These are phyloP conservation scores for Rhodomyrtus tomentosa DNA, from an alignment of 345 rosid species.

Conservation along the genomic window DNA sequence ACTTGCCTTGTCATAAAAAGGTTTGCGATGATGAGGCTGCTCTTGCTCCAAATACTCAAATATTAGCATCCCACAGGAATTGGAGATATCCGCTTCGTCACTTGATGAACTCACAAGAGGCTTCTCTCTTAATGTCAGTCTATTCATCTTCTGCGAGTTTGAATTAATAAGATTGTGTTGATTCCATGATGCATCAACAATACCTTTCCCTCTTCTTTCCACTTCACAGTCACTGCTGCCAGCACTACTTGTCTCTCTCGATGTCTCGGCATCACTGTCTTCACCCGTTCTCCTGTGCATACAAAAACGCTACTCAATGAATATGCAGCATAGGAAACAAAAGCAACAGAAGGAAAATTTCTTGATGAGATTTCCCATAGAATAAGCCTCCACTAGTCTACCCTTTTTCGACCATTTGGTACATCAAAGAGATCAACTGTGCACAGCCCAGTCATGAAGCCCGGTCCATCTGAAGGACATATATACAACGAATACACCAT, in stretches of 20 bases:
- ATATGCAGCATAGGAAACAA: background rate
- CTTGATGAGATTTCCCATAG: background rate
- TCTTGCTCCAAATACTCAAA: slow-evolving; percentile 49
- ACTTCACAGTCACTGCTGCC: slow-evolving; percentile 18
- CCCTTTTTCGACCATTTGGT: background rate
- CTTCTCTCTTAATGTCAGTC: slow-evolving; percentile 17
- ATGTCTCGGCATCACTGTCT: slow-evolving; percentile 27
- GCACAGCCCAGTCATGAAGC: background rate
- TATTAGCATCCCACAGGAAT: slow-evolving; percentile 20
- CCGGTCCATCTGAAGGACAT: background rate
- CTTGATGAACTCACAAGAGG: slow-evolving; percentile 18
- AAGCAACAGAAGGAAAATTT: background rate
- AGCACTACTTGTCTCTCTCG: slow-evolving; percentile 25
- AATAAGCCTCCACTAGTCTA: background rate
- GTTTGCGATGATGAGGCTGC: slow-evolving; percentile 41
- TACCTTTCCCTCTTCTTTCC: slow-evolving; percentile 15
- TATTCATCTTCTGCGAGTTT: slow-evolving; percentile 19
- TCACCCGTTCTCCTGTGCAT: slow-evolving; percentile 18
- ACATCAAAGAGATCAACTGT: background rate
- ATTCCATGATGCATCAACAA: slow-evolving; percentile 10
- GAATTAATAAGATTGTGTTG: slow-evolving; percentile 11
- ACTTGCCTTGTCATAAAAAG: slow-evolving; percentile 52
- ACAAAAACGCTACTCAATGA: background rate
- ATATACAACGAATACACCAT: background rate
- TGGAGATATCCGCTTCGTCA: slow-evolving; percentile 18